Evolutionary conservation across 768 basidiomycete species (phyloP), one percentile per base, ranked within the genome.

Genomic region (Pleurotus sapidus): DNA sequence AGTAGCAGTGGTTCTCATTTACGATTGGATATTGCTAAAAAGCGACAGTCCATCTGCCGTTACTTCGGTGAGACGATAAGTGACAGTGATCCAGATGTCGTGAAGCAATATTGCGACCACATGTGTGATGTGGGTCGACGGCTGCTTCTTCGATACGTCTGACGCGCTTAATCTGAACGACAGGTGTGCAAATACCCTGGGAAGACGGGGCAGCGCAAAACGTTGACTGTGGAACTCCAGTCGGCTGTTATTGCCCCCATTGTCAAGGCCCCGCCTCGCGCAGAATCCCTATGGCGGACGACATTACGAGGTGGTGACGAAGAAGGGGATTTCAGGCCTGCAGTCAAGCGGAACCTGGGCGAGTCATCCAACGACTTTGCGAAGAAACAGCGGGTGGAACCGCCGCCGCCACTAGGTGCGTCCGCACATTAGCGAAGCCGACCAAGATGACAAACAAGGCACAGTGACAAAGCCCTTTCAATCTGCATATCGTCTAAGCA

Each of bases 171-270:
- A 23, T 45, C 2, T 46, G n/a, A 47, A 11, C 15, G 20, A 9
- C 55, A 93, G 91, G 79, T 91, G 3, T 93, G 92, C 73, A 91
- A 88, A 70, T 84, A 84, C 60, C 88, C 89, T 0, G 85, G 86
- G 20, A 91, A 86, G 71, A 80, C 83, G 0, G 76, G 68, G 51
- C 71, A 67, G 2, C 77, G 78, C 24, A 78, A 81, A 56, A 56
- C 30, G 56, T 25, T 40, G 57, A 58, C 55, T 59, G 61, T 43
- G 48, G 55, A 46, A 27, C 48, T 50, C 20, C 61, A 57, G 15
- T 34, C 46, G n/a, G n/a, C 39, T 15, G 24, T 54, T 24, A n/a
- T n/a, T 17, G 39, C 51, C 7, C 37, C 37, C n/a, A 39, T 54
- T 20, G 39, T 54, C 14, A 37, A 45, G n/a, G 42, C 39, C 23